Conservation (phyloP, 2,329 filamentous ascomycete species). For the Clonostachys rosea region DNA sequence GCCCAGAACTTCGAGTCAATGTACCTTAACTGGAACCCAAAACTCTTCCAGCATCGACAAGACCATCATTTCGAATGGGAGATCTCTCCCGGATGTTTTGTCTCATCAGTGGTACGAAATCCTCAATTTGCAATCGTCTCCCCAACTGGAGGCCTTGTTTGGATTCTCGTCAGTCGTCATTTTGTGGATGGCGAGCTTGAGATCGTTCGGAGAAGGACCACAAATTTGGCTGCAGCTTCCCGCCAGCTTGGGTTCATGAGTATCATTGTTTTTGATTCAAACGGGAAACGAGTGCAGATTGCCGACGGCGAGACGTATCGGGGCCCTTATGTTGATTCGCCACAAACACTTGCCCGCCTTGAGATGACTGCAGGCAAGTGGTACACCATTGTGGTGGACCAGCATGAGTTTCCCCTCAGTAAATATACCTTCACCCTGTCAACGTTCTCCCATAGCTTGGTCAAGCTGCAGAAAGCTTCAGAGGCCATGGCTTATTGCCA, state of each 20-base stretch:
- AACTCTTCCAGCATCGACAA: conserved; percentile 73
- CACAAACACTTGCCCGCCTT: conserved; percentile 81
- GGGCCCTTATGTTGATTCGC: conserved; percentile 88
- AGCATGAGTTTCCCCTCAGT: conserved; percentile 70
- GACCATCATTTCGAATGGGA: conserved; percentile 91
- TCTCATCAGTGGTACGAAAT: conserved; percentile 57
- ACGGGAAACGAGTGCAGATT: conserved; percentile 69
- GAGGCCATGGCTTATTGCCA: conserved; percentile 53
- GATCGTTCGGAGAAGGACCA: conserved; percentile 34
- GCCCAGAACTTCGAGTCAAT: conserved; percentile 92
- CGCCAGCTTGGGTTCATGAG: conserved; percentile 76
- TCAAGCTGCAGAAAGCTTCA: conserved; percentile 58
- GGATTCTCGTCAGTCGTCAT: conserved; percentile 84
- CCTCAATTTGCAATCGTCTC: conserved; percentile 69
- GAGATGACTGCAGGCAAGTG: conserved; percentile 26
- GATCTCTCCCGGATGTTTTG: conserved; percentile 41
- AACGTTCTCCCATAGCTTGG: conserved; percentile 64
- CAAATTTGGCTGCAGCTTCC: conserved; percentile 36
- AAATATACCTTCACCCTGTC: conserved; percentile 85
- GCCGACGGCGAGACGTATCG: conserved; percentile 67
- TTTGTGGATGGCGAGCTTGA: conserved; percentile 66
- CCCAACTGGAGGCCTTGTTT: conserved; percentile 57
- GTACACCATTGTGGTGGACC: conserved; percentile 65
- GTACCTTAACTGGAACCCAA: conserved; percentile 96
- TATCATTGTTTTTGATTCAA: conserved; percentile 71